Evolutionary conservation across 2,329 filamentous ascomycete species (phyloP).

Genomic region (Alternaria panax): DNA sequence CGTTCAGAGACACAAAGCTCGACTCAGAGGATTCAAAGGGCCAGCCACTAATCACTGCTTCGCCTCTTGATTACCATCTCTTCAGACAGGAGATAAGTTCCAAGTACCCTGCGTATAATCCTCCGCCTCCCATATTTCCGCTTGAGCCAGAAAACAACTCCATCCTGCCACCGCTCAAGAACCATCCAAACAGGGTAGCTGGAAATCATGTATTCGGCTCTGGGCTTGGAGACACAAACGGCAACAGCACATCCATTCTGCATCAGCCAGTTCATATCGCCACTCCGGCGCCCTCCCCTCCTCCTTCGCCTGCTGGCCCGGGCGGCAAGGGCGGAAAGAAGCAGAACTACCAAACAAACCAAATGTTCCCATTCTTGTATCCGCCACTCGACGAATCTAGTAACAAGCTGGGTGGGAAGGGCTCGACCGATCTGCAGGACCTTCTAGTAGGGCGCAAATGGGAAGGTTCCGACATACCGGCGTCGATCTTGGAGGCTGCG

Average conservation of each 20-base stretch:
- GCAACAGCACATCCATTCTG: constrained; percentile 74
- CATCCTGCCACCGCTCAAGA: constrained; percentile 83
- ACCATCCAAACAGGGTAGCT: constrained; percentile 66
- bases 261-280: constrained; percentile 97
- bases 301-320: constrained; percentile 83
- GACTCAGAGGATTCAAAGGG: constrained; percentile 66
- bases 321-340: constrained; percentile 95
- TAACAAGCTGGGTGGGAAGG: constrained; percentile 90
- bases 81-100: constrained; percentile 97
- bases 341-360: constrained; percentile 99
- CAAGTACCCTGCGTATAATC: constrained; percentile 96
- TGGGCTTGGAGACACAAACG: constrained; percentile 57
- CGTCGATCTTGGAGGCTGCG: constrained; percentile 93
- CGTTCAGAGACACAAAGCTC: constrained; percentile 66
- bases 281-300: constrained; percentile 95
- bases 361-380: constrained; percentile 98
- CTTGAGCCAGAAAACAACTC: constrained; percentile 91
- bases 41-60: constrained; percentile 86
- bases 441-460: constrained; percentile 81
- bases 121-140: constrained; percentile 81
- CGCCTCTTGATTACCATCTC: constrained; percentile 92
- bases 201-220: constrained; percentile 61
- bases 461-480: constrained; percentile 93
- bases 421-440: constrained; percentile 80
- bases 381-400: constrained; percentile 88